These are phyloP conservation scores for Fusarium virguliforme DNA, from an alignment of 2,329 filamentous ascomycete species.

Conservation along the genomic window DNA sequence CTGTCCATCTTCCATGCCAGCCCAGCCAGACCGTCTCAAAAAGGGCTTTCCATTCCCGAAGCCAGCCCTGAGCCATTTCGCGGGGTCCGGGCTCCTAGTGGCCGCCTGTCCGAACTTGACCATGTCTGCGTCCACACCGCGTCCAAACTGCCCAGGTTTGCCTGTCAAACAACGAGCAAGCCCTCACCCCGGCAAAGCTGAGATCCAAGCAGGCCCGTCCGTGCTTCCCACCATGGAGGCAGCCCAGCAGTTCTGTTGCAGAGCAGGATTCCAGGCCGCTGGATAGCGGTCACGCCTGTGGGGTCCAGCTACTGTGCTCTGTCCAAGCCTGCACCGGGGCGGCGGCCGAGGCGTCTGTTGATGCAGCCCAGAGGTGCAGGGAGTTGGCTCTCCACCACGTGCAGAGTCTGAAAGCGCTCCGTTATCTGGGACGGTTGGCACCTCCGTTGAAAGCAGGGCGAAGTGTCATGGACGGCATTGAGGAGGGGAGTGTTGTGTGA, in stretches of 20 bases:
- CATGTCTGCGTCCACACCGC: constrained; percentile 34
- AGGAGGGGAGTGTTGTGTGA: constrained; percentile 39
- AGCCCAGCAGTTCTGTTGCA: constrained; percentile 9
- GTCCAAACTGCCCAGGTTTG: constrained; percentile 25
- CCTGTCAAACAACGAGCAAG: constrained; percentile 25
- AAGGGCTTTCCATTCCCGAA: constrained; percentile 31
- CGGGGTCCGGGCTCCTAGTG: constrained; percentile 43
- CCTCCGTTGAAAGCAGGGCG: neutral
- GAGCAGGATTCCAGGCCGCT: constrained; percentile 43
- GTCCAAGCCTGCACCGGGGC: constrained; percentile 19
- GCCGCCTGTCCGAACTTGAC: constrained; percentile 23
- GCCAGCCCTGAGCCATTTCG: constrained; percentile 35
- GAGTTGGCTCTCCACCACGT: constrained; percentile 42
- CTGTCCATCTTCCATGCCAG: constrained; percentile 15
- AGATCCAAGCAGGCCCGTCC: constrained; percentile 29
- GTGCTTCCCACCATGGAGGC: constrained; percentile 25
- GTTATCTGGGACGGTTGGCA: constrained; percentile 19
- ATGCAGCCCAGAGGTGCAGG: constrained; percentile 35
- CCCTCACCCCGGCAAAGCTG: constrained; percentile 21
- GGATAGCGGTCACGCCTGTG: constrained; percentile 41
- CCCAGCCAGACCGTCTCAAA: constrained; percentile 4
- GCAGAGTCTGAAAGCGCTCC: constrained; percentile 13
- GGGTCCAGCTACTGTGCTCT: constrained; percentile 34
- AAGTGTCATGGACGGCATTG: constrained; percentile 14
- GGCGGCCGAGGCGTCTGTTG: constrained; percentile 21